These are phyloP conservation scores for Amyloporia xantha DNA, from an alignment of 768 basidiomycete genomes.

Conservation along the genomic window DNA sequence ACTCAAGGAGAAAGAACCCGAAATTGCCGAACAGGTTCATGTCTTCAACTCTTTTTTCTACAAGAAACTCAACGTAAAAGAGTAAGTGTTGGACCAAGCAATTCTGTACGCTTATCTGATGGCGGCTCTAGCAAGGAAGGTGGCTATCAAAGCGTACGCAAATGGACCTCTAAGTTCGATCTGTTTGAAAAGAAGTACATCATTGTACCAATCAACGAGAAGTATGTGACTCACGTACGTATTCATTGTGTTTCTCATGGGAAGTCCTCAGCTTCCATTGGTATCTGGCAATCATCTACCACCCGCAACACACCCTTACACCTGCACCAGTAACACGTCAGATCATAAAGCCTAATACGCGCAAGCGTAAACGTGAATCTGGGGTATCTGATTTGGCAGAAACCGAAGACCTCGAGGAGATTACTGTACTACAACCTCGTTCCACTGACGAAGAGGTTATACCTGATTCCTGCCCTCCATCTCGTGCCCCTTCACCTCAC, in stretches of 20 bases:
- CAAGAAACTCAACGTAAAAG: slow-evolving; percentile 79
- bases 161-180: slow-evolving; percentile 90
- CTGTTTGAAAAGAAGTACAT: slow-evolving; percentile 90
- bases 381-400: slow-evolving; percentile 3
- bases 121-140: slow-evolving; percentile 38
- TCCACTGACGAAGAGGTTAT: not conserved
- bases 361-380: slow-evolving; percentile 24
- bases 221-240: slow-evolving; percentile 45
- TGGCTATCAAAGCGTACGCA: slow-evolving; percentile 79
- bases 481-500: not conserved
- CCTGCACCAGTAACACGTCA: slow-evolving; percentile 30
- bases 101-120: not conserved
- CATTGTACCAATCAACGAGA: slow-evolving; percentile 94
- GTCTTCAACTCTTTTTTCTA: slow-evolving; percentile 98
- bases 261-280: slow-evolving; percentile 69
- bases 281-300: slow-evolving; percentile 93
- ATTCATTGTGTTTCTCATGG: not conserved
- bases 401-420: not conserved
- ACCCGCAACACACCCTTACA: slow-evolving; percentile 57
- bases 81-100: slow-evolving; percentile 33
- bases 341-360: slow-evolving; percentile 13
- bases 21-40: slow-evolving; percentile 67
- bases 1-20: slow-evolving; percentile 47
- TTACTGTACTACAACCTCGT: not conserved
- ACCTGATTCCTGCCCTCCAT: slow-evolving; percentile 5